These are phyloP conservation scores for Meripilus lineatus DNA, from an alignment of 1,284 basidiomycete species.

Conservation along the genomic window DNA sequence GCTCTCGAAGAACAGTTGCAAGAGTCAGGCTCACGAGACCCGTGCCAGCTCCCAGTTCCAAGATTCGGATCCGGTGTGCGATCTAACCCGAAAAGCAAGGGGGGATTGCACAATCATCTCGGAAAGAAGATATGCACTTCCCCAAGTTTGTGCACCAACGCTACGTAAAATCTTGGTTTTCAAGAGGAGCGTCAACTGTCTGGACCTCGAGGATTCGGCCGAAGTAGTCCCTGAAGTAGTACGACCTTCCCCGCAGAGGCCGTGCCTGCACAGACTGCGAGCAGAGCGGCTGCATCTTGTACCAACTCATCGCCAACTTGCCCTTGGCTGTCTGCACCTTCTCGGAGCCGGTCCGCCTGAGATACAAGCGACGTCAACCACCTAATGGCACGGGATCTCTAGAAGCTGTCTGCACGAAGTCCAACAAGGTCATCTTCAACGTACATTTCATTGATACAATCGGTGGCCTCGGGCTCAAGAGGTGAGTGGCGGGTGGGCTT, in stretches of 20 bases:
- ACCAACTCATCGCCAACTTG: conserved; percentile 31
- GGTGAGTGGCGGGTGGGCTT: neutral
- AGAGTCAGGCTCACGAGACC: conserved; percentile 76
- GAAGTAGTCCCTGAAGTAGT: conserved; percentile 28
- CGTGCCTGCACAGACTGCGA: conserved; percentile 35
- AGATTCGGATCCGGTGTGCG: conserved; percentile 42
- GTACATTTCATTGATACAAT: neutral
- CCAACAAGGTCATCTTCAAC: conserved; percentile 10
- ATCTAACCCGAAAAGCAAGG: conserved; percentile 46
- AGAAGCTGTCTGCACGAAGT: conserved; percentile 53
- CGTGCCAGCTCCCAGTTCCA: conserved; percentile 88
- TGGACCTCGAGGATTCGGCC: conserved; percentile 34
- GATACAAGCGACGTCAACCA: conserved; percentile 66
- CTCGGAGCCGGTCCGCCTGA: conserved; percentile 14
- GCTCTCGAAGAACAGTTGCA: conserved; percentile 45
- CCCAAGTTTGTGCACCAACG: conserved; percentile 92
- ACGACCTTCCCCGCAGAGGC: conserved; percentile 36
- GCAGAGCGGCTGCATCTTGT: conserved; percentile 47
- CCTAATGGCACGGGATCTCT: conserved; percentile 59
- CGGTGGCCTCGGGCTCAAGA: neutral
- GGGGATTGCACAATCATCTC: conserved; percentile 67
- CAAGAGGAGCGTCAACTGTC: conserved; percentile 71
- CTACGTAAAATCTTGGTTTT: conserved; percentile 69
- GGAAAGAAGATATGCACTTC: conserved; percentile 77
- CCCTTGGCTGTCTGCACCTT: neutral